phyloP scores from a whole-genome alignment of 768 basidiomycete species.

The Dentipellis sp. region DNA sequence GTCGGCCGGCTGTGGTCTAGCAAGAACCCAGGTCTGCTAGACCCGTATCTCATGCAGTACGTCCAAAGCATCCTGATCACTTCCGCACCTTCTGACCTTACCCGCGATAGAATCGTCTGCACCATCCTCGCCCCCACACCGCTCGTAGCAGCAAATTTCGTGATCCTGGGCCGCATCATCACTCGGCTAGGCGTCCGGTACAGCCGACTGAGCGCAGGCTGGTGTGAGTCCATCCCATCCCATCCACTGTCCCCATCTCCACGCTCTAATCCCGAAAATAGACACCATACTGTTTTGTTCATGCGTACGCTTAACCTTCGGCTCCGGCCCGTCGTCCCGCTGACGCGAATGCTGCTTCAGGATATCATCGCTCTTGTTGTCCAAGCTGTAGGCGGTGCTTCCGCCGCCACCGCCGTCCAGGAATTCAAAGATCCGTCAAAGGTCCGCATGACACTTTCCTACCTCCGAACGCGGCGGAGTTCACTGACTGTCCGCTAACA shows the following conservation, averaged over 20 bases:
- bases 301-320: slow-evolving; percentile 6
- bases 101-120: background rate
- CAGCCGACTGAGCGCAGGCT: slow-evolving; percentile 9
- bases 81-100: background rate
- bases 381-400: slow-evolving; percentile 5
- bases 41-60: slow-evolving; percentile 11
- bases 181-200: slow-evolving; percentile 7
- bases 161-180: slow-evolving; percentile 11
- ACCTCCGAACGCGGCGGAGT: background rate
- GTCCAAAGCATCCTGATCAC: background rate
- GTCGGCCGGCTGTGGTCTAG: slow-evolving; percentile 9
- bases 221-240: slow-evolving; percentile 5
- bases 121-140: slow-evolving; percentile 12
- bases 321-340: background rate
- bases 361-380: slow-evolving; percentile 7
- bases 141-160: slow-evolving; percentile 12
- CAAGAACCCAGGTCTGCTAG: background rate
- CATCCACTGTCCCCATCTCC: background rate
- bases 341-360: background rate
- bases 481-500: background rate
- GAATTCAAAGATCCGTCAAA: background rate
- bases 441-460: background rate
- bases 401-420: slow-evolving; percentile 2
- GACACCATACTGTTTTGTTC: slow-evolving; percentile 10
- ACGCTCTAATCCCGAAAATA: background rate